Percentiles rank a stretch among this genome's conserved stretches.
phyloP scores from a whole-genome alignment of 441 rosid species.

The Corymbia calophylla region DNA sequence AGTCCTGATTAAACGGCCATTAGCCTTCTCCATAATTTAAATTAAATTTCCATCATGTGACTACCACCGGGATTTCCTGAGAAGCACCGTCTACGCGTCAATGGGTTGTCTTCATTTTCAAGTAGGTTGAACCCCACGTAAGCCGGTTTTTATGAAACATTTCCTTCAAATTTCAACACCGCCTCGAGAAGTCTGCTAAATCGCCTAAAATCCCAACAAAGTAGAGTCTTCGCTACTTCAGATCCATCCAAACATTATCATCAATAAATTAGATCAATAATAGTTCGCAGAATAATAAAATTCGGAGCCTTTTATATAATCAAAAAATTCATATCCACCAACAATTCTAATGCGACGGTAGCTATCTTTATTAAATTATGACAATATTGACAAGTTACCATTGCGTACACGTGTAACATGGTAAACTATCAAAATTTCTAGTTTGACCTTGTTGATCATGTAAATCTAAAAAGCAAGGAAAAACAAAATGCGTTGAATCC shows the following conservation, averaged over 20 bases:
- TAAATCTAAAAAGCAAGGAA: neutral
- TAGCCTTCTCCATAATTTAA: neutral
- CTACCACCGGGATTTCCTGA: neutral
- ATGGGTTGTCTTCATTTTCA: neutral
- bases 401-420: neutral
- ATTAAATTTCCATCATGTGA: neutral
- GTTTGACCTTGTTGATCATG: neutral
- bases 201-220: neutral
- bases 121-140: neutral
- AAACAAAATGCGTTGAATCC: neutral
- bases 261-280: neutral
- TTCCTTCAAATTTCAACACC: neutral
- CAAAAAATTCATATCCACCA: neutral
- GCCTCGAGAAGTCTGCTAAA: neutral
- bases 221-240: neutral
- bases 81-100: neutral
- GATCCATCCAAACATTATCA: neutral
- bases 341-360: fast-evolving
- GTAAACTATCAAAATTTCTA: neutral
- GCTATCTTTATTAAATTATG: neutral
- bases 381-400: neutral
- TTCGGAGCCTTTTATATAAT: neutral
- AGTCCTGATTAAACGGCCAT: neutral
- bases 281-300: neutral
- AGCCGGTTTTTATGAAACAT: neutral